These are phyloP conservation scores for Fusarium bulbicola DNA, from an alignment of 2,329 filamentous ascomycete genomes.

Conservation along the genomic window DNA sequence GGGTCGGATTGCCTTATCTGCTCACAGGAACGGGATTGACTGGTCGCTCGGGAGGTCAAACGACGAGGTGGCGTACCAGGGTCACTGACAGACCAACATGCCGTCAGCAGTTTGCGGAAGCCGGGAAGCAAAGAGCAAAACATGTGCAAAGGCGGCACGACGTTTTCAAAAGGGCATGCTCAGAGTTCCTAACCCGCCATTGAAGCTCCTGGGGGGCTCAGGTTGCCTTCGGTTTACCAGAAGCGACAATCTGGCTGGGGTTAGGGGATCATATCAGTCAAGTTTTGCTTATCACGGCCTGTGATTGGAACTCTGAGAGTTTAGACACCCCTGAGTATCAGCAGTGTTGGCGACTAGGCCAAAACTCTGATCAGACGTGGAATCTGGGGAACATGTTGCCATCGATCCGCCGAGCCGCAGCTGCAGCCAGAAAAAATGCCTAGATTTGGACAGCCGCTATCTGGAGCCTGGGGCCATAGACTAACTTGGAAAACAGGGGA, in stretches of 20 bases:
- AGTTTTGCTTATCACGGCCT: constrained; percentile 34
- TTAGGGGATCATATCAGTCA: constrained; percentile 32
- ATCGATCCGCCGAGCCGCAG: constrained; percentile 29
- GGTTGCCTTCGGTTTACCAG: constrained; percentile 26
- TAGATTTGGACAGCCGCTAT: constrained; percentile 1
- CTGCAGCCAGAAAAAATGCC: background rate
- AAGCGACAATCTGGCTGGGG: constrained; percentile 7
- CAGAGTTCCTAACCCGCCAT: constrained; percentile 13
- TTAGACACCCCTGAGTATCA: constrained; percentile 29
- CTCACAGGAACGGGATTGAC: constrained; percentile 20
- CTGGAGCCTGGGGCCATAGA: constrained; percentile 8
- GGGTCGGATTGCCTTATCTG: constrained; percentile 40
- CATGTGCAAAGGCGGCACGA: background rate
- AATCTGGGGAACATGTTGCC: constrained; percentile 39
- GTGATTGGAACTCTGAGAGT: constrained; percentile 19
- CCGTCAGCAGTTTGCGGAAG: constrained; percentile 13
- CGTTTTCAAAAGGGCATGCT: constrained; percentile 5
- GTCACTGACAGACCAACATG: constrained; percentile 10
- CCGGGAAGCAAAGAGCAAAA: background rate
- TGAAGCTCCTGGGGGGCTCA: constrained; percentile 22
- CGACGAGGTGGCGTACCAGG: constrained; percentile 33
- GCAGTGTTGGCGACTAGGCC: constrained; percentile 5
- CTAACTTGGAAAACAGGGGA: background rate
- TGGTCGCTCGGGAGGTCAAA: constrained; percentile 13
- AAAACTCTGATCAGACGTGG: constrained; percentile 21